Evolutionary conservation across 1,284 basidiomycete genomes (phyloP).

Genomic region (Trichosporon ovoides): DNA sequence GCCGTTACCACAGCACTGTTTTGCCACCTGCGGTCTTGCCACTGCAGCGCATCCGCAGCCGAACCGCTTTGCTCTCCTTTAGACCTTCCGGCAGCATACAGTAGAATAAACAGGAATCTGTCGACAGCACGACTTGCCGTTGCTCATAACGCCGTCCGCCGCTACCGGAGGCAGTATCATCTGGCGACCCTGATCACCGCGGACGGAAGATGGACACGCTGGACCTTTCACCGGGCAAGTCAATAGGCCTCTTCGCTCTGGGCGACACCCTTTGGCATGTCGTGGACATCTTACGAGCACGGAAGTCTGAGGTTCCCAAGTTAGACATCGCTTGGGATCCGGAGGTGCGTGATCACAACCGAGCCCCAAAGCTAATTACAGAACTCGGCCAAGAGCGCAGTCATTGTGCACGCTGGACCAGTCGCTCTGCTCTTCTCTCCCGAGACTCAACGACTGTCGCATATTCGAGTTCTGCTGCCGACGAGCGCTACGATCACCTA

Average conservation of each 20-base stretch:
- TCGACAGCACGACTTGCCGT: too few relatives aligned
- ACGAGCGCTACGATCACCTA: conserved; percentile 59
- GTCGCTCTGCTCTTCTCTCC: conserved; percentile 66
- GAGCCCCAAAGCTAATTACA: conserved; percentile 9
- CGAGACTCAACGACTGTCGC: conserved; percentile 68
- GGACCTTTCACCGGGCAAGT: conserved; percentile 69
- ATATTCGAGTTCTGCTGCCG: conserved; percentile 54
- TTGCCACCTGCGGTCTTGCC: too few relatives aligned
- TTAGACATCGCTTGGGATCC: conserved; percentile 78
- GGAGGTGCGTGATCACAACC: conserved; percentile 50
- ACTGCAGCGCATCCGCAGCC: too few relatives aligned
- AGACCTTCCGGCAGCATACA: too few relatives aligned
- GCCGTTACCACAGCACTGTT: too few relatives aligned
- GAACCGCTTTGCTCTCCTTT: too few relatives aligned
- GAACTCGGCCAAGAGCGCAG: conserved; percentile 59
- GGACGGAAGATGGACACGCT: conserved; percentile 51
- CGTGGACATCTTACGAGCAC: conserved; percentile 59
- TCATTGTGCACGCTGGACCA: conserved; percentile 69
- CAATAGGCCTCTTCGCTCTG: conserved; percentile 70
- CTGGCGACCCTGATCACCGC: neutral
- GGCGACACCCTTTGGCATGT: conserved; percentile 76
- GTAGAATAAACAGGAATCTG: too few relatives aligned
- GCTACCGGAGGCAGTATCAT: neutral
- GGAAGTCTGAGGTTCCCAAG: conserved; percentile 60
- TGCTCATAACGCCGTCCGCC: too few relatives aligned